phyloP scores from a whole-genome alignment of 139 green algal species.

The Chlamydomonas sp. region DNA sequence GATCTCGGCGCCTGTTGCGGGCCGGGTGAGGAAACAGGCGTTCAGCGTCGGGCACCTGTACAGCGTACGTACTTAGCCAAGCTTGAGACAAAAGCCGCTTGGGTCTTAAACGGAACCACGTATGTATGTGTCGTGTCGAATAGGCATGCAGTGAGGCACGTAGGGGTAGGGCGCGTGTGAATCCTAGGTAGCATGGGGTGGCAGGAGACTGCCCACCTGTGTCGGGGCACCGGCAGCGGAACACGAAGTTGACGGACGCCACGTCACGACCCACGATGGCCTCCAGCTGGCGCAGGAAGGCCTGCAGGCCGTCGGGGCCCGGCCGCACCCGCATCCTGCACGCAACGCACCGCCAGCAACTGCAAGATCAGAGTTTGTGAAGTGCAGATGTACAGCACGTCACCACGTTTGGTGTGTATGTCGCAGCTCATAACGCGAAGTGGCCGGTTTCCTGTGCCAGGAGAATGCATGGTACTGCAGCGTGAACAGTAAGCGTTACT shows the following conservation, averaged over 20 bases:
- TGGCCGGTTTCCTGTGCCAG: no score
- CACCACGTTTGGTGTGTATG: no score
- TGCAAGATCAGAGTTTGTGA: no score
- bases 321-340: slow-evolving; percentile 47
- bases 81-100: no score
- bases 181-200: neutral
- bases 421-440: no score
- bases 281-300: slow-evolving; percentile 39
- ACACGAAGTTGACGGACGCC: slow-evolving; percentile 45
- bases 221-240: slow-evolving; percentile 32
- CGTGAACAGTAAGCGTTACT: no score
- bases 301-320: slow-evolving; percentile 44
- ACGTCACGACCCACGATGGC: slow-evolving; percentile 57
- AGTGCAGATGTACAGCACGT: no score
- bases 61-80: neutral
- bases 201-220: neutral
- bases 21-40: neutral
- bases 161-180: neutral
- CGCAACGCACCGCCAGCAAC: no score
- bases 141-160: no score
- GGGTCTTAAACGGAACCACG: no score
- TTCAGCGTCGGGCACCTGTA: neutral
- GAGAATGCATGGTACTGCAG: no score
- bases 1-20: slow-evolving; percentile 48
- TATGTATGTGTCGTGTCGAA: no score